phyloP scores from a whole-genome alignment of 139 green algal species.

The Bryopsis sp. region DNA sequence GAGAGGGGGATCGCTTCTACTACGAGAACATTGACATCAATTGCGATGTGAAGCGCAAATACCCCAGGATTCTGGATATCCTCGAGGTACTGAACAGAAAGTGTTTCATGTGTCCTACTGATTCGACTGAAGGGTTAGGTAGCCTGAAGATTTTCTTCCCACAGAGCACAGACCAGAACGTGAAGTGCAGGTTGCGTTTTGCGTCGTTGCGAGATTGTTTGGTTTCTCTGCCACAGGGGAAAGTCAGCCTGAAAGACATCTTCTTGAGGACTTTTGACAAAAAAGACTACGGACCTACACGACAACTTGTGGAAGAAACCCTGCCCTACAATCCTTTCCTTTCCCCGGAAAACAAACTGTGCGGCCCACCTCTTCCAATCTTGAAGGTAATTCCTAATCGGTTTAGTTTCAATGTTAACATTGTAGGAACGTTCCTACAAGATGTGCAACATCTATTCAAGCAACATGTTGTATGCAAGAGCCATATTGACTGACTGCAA shows the following conservation, averaged over 20 bases:
- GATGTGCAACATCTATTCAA: no score
- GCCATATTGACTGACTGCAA: no score
- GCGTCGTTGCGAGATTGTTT: no score
- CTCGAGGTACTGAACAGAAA: no score
- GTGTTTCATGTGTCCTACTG: no score
- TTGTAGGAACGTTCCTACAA: no score
- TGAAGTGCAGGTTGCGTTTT: no score
- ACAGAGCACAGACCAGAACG: no score
- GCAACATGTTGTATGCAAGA: no score
- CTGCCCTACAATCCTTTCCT: not conserved
- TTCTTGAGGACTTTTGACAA: slow-evolving; percentile 4
- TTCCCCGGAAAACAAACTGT: not conserved
- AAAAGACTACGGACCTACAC: not conserved
- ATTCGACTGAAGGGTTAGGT: no score
- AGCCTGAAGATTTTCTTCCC: no score
- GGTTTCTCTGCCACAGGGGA: not conserved
- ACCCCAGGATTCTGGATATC: not conserved
- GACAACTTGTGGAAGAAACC: not conserved
- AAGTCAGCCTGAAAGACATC: not conserved
- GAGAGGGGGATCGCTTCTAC: not conserved
- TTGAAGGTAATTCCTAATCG: not conserved
- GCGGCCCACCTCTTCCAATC: not conserved
- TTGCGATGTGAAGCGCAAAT: not conserved
- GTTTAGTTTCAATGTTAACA: no score
- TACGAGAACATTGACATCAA: not conserved